phyloP scores from a whole-genome alignment of 306 rosid genomes.

The Vigna unguiculata region DNA sequence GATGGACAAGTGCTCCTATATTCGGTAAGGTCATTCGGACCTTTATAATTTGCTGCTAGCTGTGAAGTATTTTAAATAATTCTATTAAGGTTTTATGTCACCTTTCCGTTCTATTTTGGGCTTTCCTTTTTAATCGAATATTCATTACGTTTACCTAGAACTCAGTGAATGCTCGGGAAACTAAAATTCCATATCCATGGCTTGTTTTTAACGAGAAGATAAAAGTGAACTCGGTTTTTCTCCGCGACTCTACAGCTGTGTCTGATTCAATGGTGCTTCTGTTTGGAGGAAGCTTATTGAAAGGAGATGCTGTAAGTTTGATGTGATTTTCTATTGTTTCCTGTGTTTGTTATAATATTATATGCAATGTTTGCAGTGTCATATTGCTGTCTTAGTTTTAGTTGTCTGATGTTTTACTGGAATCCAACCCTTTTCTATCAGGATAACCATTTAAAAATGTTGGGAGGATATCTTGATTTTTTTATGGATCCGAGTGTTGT shows the following conservation, averaged over 20 bases:
- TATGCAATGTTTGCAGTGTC: constrained; percentile 5
- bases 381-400: constrained; percentile 18
- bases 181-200: constrained; percentile 94
- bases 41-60: constrained; percentile 34
- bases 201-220: constrained; percentile 94
- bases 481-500: constrained; percentile 84
- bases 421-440: constrained; percentile 47
- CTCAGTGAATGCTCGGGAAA: constrained; percentile 93
- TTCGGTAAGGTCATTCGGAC: constrained; percentile 61
- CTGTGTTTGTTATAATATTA: neutral
- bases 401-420: constrained; percentile 22
- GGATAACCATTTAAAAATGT: constrained; percentile 94
- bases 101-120: constrained; percentile 35
- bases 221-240: constrained; percentile 95
- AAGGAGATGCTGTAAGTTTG: constrained; percentile 74
- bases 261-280: constrained; percentile 86
- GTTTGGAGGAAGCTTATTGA: constrained; percentile 83
- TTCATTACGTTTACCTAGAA: constrained; percentile 62
- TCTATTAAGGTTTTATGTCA: neutral
- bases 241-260: constrained; percentile 95
- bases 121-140: constrained; percentile 37
- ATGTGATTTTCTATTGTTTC: constrained; percentile 11
- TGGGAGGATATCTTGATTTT: constrained; percentile 94
- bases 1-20: constrained; percentile 95
- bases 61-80: constrained; percentile 27